A percentile compares a stretch with the other conserved stretches of the same genome.
These are phyloP conservation scores for Rhynchospora tenuis DNA, from an alignment of 176 grass and related monocot species.

Conservation along the genomic window DNA sequence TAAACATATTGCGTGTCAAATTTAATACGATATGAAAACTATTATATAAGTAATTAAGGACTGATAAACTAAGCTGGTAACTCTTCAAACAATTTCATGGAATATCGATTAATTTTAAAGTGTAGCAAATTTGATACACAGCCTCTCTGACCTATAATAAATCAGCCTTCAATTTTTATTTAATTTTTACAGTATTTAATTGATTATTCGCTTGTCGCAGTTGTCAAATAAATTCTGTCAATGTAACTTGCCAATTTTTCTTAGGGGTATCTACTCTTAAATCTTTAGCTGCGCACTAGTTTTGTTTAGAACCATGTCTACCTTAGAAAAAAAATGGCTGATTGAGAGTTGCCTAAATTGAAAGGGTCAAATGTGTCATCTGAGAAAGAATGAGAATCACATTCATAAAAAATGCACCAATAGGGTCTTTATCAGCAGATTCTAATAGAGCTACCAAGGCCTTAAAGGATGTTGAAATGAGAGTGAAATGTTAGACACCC, in stretches of 20 bases:
- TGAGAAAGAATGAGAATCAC: neutral
- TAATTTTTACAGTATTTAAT: neutral
- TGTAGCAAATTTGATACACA: neutral
- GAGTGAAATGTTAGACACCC: neutral
- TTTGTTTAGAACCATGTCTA: neutral
- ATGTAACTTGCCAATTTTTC: too few species aligned
- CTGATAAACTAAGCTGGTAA: neutral
- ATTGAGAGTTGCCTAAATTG: neutral
- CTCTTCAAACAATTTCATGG: neutral
- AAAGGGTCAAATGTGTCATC: constrained; percentile 5
- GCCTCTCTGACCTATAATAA: neutral
- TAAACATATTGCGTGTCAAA: neutral
- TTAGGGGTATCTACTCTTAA: neutral
- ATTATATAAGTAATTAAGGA: neutral
- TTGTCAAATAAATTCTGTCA: neutral
- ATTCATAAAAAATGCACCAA: neutral
- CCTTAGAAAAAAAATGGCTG: neutral
- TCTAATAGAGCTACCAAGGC: neutral
- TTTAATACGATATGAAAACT: neutral
- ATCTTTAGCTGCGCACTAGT: neutral
- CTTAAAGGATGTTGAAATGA: neutral
- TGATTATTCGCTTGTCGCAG: neutral
- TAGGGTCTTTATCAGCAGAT: constrained; percentile 6
- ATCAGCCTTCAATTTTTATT: too few species aligned
- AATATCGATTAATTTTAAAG: neutral